A percentile compares a stretch with the other conserved stretches of the same genome.
Evolutionary conservation across 192 early-diverging fungal species (phyloP).

Genomic region (Neocallimastix lanati): DNA sequence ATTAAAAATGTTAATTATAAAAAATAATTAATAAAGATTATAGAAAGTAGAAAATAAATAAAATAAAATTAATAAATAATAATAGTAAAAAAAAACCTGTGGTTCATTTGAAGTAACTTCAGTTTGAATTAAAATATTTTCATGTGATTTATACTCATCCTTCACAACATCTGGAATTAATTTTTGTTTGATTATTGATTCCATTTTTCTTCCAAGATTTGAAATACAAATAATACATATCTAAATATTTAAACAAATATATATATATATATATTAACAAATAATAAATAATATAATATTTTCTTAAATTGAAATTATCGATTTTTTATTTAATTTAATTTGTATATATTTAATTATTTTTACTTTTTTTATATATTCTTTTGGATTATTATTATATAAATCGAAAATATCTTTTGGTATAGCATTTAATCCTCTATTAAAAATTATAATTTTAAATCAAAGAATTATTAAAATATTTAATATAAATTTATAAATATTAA

Average conservation of each 20-base stretch:
- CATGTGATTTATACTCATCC: slow-evolving; percentile 52
- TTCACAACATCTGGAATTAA: slow-evolving; percentile 10
- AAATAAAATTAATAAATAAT: too few species aligned
- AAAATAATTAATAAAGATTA: too few species aligned
- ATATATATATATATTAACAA: background rate
- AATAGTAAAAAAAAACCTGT: slow-evolving; percentile 36
- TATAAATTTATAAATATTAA: too few species aligned
- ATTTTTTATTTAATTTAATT: too few species aligned
- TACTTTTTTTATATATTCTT: background rate
- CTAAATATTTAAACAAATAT: slow-evolving; percentile 6
- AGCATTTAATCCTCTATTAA: background rate
- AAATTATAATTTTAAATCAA: too few species aligned
- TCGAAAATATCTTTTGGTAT: background rate
- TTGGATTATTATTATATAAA: background rate
- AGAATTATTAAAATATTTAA: too few species aligned
- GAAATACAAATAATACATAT: slow-evolving; percentile 66
- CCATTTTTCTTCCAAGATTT: slow-evolving; percentile 82
- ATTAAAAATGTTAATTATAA: too few species aligned
- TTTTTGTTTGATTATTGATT: slow-evolving; percentile 61
- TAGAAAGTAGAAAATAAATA: too few species aligned
- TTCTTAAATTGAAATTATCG: too few species aligned
- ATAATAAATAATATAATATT: too few species aligned
- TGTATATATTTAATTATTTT: too few species aligned
- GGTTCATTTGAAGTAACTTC: slow-evolving; percentile 65
- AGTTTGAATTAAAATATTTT: slow-evolving; percentile 81